Conservation (phyloP, 345 rosid genomes). For the Iberis pinnata region DNA sequence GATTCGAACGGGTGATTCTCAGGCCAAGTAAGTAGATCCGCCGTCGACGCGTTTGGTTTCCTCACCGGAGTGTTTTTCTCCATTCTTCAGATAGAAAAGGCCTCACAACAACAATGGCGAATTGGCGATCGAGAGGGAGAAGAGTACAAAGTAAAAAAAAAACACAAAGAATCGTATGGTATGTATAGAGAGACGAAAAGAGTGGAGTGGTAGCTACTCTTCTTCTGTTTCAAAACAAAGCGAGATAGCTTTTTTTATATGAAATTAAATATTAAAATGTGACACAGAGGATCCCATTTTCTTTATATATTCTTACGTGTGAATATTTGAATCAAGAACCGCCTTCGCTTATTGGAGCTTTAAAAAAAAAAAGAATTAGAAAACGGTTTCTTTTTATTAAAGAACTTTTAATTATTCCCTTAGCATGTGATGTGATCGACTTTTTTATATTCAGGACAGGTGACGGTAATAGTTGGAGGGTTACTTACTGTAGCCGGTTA, state of each 20-base stretch:
- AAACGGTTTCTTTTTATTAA: neutral
- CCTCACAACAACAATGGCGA: too few species aligned
- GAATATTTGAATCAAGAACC: conserved; percentile 30
- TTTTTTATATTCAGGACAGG: conserved; percentile 1
- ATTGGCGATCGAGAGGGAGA: neutral
- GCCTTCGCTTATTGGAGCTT: conserved; percentile 22
- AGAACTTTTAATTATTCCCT: conserved; percentile 19
- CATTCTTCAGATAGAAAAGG: too few species aligned
- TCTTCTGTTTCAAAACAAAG: conserved; percentile 24
- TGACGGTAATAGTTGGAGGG: conserved; percentile 13
- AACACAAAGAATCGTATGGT: conserved; percentile 14
- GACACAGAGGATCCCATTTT: conserved; percentile 11
- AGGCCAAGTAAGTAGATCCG: conserved; percentile 90
- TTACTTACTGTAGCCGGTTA: conserved; percentile 15
- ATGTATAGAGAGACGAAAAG: conserved; percentile 13
- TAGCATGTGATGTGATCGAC: conserved; percentile 26
- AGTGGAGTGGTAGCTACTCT: conserved; percentile 33
- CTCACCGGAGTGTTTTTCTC: conserved; percentile 74
- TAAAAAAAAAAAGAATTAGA: neutral
- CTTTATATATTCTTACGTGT: conserved; percentile 5
- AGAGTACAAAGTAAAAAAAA: too few species aligned
- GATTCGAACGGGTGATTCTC: conserved; percentile 49
- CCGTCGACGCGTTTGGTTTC: conserved; percentile 66
- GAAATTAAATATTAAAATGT: neutral
- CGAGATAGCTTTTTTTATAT: neutral